Percentiles rank a stretch among this genome's conserved stretches.
Conservation (phyloP, 2,329 filamentous ascomycete genomes). For the Alternaria sp. region DNA sequence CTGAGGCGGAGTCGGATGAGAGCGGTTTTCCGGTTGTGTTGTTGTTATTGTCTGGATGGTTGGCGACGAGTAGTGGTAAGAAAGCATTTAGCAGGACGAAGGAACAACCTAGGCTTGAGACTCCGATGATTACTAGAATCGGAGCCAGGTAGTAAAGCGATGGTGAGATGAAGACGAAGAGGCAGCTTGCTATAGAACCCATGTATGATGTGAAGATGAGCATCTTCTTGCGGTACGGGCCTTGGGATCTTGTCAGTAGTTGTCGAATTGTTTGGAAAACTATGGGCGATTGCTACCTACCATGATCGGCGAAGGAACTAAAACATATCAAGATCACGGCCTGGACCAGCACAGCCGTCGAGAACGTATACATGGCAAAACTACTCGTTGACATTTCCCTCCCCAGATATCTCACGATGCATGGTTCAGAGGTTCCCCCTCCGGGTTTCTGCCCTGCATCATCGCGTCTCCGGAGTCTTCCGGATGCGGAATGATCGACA, state of each 20-base stretch:
- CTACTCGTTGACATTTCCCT: slow-evolving; percentile 87
- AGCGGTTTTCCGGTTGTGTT: slow-evolving; percentile 17
- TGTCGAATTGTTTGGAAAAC: neutral
- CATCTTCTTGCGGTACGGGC: slow-evolving; percentile 79
- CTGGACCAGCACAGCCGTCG: slow-evolving; percentile 84
- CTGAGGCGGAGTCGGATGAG: slow-evolving; percentile 25
- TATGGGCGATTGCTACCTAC: slow-evolving; percentile 56
- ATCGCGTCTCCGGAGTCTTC: slow-evolving; percentile 21
- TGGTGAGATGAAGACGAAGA: slow-evolving; percentile 79
- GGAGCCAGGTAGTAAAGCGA: slow-evolving; percentile 80
- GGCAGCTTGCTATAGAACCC: slow-evolving; percentile 79
- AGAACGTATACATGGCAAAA: slow-evolving; percentile 96
- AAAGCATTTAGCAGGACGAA: slow-evolving; percentile 97
- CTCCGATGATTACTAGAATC: slow-evolving; percentile 81
- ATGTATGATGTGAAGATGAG: slow-evolving; percentile 80
- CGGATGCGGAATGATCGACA: slow-evolving; percentile 64
- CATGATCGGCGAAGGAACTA: slow-evolving; percentile 91
- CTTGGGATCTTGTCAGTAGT: slow-evolving; percentile 27
- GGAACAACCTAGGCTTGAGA: slow-evolving; percentile 90
- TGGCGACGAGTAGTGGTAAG: slow-evolving; percentile 82
- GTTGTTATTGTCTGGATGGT: slow-evolving; percentile 67
- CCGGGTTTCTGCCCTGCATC: slow-evolving; percentile 22
- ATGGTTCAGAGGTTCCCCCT: slow-evolving; percentile 61
- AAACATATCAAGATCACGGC: slow-evolving; percentile 90
- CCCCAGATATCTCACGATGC: slow-evolving; percentile 79